phyloP scores from a whole-genome alignment of 768 basidiomycete genomes.

The Phlebiopsis flavidoalba region DNA sequence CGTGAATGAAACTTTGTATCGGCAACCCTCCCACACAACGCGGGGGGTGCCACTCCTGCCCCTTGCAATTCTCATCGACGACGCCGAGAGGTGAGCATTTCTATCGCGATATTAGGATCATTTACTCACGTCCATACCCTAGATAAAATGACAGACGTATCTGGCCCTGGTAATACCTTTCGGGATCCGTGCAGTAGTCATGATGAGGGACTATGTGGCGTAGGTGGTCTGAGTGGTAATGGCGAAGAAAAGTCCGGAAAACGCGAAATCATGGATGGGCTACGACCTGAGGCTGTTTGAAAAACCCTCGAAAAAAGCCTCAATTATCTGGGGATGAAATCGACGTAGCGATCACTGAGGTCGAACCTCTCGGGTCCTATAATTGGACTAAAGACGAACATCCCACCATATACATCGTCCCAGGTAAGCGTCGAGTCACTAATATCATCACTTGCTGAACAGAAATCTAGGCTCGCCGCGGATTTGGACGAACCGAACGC shows the following conservation, averaged over 20 bases:
- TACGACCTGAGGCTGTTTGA: background rate
- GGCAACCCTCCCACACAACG: background rate
- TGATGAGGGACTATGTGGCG: background rate
- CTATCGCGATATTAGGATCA: background rate
- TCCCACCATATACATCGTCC: constrained; percentile 26
- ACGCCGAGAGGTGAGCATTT: background rate
- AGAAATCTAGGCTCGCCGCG: constrained; percentile 49
- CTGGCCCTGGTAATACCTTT: no score
- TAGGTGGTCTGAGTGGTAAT: background rate
- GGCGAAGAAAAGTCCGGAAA: background rate
- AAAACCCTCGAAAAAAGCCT: background rate
- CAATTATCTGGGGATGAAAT: background rate
- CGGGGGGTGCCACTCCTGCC: background rate
- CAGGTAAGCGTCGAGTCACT: constrained; percentile 17
- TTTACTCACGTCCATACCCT: no score
- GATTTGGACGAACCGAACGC: constrained; percentile 40
- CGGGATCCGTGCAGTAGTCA: background rate
- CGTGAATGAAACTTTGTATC: background rate
- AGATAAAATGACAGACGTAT: no score
- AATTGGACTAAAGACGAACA: constrained; percentile 19
- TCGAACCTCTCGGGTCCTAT: constrained; percentile 26
- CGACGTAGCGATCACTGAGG: constrained; percentile 6
- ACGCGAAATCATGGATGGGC: background rate
- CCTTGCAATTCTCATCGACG: background rate
- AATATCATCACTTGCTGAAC: background rate